Base-by-base conservation (phyloP, 805 yeast species). In the Suhomyces vadensis region DNA sequence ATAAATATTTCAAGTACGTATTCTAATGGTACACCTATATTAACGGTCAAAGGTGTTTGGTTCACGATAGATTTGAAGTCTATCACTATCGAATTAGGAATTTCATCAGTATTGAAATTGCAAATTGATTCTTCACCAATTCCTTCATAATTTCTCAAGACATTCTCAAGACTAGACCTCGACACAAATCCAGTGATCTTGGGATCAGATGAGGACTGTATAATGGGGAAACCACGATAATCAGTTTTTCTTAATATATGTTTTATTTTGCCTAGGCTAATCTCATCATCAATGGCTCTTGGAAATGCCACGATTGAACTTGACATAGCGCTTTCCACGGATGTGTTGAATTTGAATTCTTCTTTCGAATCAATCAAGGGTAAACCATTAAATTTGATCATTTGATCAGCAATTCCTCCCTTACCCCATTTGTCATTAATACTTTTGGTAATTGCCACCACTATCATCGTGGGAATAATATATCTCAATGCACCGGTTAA, bases 391-490 rank as follows among this genome's bases (percentile, higher is more conserved):
- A 87, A 86, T 31, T 72, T 68, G 49, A 95, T 90, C 87, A 91
- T 91, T 63, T 89, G 95, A 60, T 94, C 99, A 0, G 99, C 97
- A 48, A 94, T 92, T 1, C 98, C 99, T 0, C 81, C 81, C 19
- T 77, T 71, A 2, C 96, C 95, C 72, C 85, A 83, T 43, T 68
- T 73, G 47, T 87, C 94, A 52, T 81, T 79, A n/a, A 94, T 81
- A 27, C 82, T 67, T 56, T 87, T 87, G 2, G 98, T 91, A 7
- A 84, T 79, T 1, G 96, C 92, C 1, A 94, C 96, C 0, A 89
- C 95, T 41, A 94, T 85, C 99, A 94, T 94, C 0, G 96, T 87
- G 2, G 99, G 99, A 9, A 95, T 77, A 47, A 94, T 87, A 60
- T 88, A 94, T 39, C 85, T 79, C 43, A 91, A 71, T 1, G 99